Evolutionary conservation across 192 early-diverging fungal genomes (phyloP).

Genomic region (Spizellomyces punctatus): DNA sequence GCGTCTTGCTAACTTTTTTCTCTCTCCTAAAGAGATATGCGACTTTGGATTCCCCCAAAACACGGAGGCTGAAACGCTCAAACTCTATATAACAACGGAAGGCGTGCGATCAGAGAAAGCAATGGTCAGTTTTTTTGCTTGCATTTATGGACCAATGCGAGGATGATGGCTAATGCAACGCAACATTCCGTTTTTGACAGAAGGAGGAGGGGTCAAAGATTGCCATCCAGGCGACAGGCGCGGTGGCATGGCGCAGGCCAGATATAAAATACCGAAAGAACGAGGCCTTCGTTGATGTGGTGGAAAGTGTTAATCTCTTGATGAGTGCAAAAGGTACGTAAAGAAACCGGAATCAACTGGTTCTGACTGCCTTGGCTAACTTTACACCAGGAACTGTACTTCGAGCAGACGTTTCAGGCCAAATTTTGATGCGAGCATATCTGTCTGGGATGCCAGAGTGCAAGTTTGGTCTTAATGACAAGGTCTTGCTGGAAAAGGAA

Average conservation of each 20-base stretch:
- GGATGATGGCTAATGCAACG: background rate
- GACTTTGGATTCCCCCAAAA: slow-evolving; percentile 84
- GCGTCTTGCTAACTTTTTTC: background rate
- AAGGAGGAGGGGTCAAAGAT: slow-evolving; percentile 63
- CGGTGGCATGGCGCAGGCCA: slow-evolving; percentile 88
- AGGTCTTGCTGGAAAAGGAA: slow-evolving; percentile 82
- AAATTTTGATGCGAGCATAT: slow-evolving; percentile 92
- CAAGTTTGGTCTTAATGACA: slow-evolving; percentile 97
- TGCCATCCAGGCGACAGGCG: slow-evolving; percentile 95
- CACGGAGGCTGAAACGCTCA: slow-evolving; percentile 64
- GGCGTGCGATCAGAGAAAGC: slow-evolving; percentile 79
- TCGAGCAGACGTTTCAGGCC: slow-evolving; percentile 85
- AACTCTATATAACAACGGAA: slow-evolving; percentile 94
- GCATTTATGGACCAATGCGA: background rate
- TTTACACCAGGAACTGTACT: slow-evolving; percentile 66
- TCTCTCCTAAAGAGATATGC: slow-evolving; percentile 53
- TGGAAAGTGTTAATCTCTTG: slow-evolving; percentile 93
- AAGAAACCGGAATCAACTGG: background rate
- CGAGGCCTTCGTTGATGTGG: slow-evolving; percentile 98
- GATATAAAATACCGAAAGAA: slow-evolving; percentile 98
- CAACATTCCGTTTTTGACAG: slow-evolving; percentile 9
- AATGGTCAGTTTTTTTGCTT: slow-evolving; percentile 33
- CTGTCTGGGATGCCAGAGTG: slow-evolving; percentile 97
- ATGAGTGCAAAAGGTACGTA: slow-evolving; percentile 73
- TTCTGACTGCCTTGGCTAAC: background rate